Evolutionary conservation across 805 yeast genomes (phyloP).

Genomic region (Jamesozyma piceae): DNA sequence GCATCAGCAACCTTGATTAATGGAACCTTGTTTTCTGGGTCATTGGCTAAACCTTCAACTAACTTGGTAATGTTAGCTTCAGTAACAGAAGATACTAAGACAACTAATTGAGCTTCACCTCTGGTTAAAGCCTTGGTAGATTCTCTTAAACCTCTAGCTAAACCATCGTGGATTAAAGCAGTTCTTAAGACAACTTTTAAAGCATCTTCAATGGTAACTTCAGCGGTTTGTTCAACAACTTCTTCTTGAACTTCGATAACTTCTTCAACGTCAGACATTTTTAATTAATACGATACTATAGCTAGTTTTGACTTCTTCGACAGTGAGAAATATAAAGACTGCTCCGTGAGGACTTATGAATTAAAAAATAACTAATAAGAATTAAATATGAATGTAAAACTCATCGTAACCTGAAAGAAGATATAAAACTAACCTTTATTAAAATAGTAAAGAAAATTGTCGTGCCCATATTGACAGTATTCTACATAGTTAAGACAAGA

Average conservation of each 20-base stretch:
- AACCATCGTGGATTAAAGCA: slow-evolving; percentile 97
- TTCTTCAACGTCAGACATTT: slow-evolving; percentile 40
- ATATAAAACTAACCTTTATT: background rate
- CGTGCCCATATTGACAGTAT: background rate
- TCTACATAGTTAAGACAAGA: background rate
- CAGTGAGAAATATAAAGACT: slow-evolving; percentile 37
- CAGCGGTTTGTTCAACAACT: slow-evolving; percentile 75
- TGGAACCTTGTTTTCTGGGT: slow-evolving; percentile 92
- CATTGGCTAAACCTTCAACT: slow-evolving; percentile 98
- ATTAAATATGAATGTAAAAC: background rate
- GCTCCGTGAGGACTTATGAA: slow-evolving; percentile 42
- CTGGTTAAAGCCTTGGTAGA: slow-evolving; percentile 97
- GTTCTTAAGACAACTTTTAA: slow-evolving; percentile 96
- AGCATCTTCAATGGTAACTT: slow-evolving; percentile 96
- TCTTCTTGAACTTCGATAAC: slow-evolving; percentile 76
- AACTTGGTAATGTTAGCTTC: slow-evolving; percentile 94
- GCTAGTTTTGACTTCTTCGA: slow-evolving; percentile 60
- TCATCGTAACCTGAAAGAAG: background rate
- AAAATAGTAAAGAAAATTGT: background rate
- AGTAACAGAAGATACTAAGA: slow-evolving; percentile 95
- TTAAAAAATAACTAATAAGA: background rate
- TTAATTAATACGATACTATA: slow-evolving; percentile 6
- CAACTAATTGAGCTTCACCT: slow-evolving; percentile 96
- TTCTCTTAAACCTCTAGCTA: slow-evolving; percentile 99
- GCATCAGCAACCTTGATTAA: slow-evolving; percentile 99